These are phyloP conservation scores for Psidium friedrichsthalianum DNA, from an alignment of 345 rosid species.

Conservation along the genomic window DNA sequence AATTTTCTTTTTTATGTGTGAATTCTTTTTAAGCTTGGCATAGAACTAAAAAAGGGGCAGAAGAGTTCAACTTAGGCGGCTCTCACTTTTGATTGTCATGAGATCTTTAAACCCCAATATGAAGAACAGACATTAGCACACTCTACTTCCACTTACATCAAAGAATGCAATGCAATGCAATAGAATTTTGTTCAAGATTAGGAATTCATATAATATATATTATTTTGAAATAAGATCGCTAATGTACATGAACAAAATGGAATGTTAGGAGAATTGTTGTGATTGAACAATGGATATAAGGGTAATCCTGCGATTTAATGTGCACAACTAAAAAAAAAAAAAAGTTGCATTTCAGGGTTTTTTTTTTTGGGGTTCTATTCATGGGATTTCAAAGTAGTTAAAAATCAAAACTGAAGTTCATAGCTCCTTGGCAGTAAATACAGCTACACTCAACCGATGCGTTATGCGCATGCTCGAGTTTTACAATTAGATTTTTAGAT, in stretches of 20 bases:
- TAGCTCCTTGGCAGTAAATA: not conserved
- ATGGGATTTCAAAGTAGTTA: not conserved
- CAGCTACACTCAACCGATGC: not conserved
- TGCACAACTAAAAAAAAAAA: too few relatives aligned
- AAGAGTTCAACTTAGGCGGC: not conserved
- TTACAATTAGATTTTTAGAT: not conserved
- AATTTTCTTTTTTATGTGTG: rapidly evolving
- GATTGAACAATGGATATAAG: not conserved
- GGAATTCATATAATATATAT: not conserved
- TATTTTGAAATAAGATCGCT: not conserved
- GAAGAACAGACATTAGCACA: not conserved
- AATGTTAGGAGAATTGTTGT: not conserved
- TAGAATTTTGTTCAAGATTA: not conserved
- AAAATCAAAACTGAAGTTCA: not conserved
- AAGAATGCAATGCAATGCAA: not conserved
- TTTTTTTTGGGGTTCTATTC: too few relatives aligned
- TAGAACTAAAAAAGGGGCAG: not conserved
- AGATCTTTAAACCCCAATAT: too few relatives aligned
- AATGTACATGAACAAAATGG: not conserved
- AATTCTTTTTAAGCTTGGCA: not conserved
- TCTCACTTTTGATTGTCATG: not conserved
- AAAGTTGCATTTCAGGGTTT: not conserved
- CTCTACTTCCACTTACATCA: not conserved
- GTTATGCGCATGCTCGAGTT: not conserved
- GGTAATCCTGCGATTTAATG: not conserved